These are phyloP conservation scores for Lojkania enalia DNA, from an alignment of 2,329 filamentous ascomycete species.

Conservation along the genomic window DNA sequence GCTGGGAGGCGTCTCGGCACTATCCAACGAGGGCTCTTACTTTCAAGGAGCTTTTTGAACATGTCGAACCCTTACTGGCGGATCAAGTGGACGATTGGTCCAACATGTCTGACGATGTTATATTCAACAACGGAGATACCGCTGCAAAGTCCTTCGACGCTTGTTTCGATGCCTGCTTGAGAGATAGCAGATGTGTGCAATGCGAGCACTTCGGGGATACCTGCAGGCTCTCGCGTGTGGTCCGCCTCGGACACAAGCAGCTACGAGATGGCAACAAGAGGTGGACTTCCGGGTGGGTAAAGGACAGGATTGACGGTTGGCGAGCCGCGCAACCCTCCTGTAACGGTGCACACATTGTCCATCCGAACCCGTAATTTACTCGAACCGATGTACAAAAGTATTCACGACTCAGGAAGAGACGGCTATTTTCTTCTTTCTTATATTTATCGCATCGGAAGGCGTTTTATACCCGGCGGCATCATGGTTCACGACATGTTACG, in stretches of 20 bases:
- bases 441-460: constrained; percentile 34
- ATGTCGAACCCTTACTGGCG: constrained; percentile 32
- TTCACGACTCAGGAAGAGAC: constrained; percentile 16
- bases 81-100: constrained; percentile 36
- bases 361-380: constrained; percentile 36
- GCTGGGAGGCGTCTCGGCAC: constrained; percentile 31
- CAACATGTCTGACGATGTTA: constrained; percentile 37
- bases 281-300: constrained; percentile 39
- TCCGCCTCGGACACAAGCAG: constrained; percentile 35
- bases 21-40: constrained; percentile 32
- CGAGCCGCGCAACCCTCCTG: constrained; percentile 34
- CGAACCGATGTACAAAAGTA: constrained; percentile 2
- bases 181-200: constrained; percentile 36
- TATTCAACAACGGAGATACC: constrained; percentile 21
- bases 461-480: constrained; percentile 37
- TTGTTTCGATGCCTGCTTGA: constrained; percentile 33
- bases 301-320: constrained; percentile 33
- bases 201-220: constrained; percentile 35
- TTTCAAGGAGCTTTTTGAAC: constrained; percentile 39
- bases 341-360: constrained; percentile 37
- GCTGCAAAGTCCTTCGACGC: constrained; percentile 30
- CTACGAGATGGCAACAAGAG: constrained; percentile 21
- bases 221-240: constrained; percentile 32
- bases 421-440: constrained; percentile 17
- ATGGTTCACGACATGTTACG: constrained; percentile 15